Conservation (phyloP, 2,329 filamentous ascomycete genomes). For the Claviceps spartinae region DNA sequence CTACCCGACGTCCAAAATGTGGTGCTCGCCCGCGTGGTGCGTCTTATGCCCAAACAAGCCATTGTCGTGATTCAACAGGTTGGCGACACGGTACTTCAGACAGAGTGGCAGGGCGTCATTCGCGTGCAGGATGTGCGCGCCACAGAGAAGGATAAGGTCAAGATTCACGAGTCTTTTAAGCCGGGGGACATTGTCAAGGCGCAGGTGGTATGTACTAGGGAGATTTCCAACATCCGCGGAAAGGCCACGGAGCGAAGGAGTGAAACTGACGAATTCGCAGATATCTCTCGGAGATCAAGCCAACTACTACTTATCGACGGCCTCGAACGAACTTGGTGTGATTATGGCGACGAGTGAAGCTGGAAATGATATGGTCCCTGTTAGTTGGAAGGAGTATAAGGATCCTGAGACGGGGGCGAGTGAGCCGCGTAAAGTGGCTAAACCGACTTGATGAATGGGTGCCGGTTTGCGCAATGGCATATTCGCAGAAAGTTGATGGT, state of each 20-base stretch:
- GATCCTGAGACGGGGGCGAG: slow-evolving; percentile 65
- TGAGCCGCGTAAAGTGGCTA: slow-evolving; percentile 85
- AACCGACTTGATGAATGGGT: slow-evolving; percentile 54
- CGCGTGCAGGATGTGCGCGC: slow-evolving; percentile 83
- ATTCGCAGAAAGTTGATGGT: not conserved
- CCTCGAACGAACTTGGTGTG: slow-evolving; percentile 81
- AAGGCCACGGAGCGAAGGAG: not conserved
- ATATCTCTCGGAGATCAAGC: slow-evolving; percentile 87
- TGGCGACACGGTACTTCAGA: slow-evolving; percentile 54
- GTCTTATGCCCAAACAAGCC: slow-evolving; percentile 74
- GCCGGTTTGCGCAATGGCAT: not conserved
- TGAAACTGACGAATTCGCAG: slow-evolving; percentile 21
- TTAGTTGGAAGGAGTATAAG: slow-evolving; percentile 90
- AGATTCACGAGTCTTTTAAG: slow-evolving; percentile 79
- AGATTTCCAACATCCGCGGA: too few species aligned
- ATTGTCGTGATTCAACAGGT: slow-evolving; percentile 78
- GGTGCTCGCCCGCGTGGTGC: slow-evolving; percentile 74
- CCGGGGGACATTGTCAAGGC: slow-evolving; percentile 87
- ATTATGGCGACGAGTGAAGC: slow-evolving; percentile 83
- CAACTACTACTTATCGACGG: slow-evolving; percentile 90
- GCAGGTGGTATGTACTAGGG: slow-evolving; percentile 48
- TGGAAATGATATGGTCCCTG: slow-evolving; percentile 81
- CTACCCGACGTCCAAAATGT: slow-evolving; percentile 69
- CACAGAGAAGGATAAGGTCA: slow-evolving; percentile 91
- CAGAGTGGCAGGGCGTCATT: slow-evolving; percentile 76